These are phyloP conservation scores for Ganoderma leucocontextum DNA, from an alignment of 1,284 basidiomycete genomes.

Conservation along the genomic window DNA sequence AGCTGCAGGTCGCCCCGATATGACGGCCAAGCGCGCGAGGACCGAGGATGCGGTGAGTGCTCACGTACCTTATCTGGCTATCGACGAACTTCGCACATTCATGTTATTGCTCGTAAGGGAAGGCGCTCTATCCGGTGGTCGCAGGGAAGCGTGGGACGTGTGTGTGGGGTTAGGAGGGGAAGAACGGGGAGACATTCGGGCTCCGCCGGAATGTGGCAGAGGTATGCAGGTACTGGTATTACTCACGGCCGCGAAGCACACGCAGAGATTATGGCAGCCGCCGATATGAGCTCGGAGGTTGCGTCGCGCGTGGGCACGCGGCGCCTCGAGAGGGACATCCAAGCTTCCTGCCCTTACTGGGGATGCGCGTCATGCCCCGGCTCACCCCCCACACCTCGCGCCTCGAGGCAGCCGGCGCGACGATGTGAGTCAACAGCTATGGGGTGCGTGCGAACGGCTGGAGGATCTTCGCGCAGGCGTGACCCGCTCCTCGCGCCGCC, in stretches of 20 bases:
- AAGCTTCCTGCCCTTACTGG: neutral
- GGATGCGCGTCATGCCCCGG: neutral
- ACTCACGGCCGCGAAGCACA: neutral
- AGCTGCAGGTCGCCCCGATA: constrained; percentile 19
- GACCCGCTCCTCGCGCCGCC: constrained; percentile 11
- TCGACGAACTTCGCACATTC: constrained; percentile 13
- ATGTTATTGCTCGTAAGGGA: neutral
- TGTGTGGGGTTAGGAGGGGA: constrained; percentile 24
- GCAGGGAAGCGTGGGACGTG: constrained; percentile 5
- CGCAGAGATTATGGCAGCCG: constrained; percentile 25
- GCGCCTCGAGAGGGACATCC: neutral
- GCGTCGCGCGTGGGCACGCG: constrained; percentile 21
- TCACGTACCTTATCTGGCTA: constrained; percentile 18
- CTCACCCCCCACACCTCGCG: constrained; percentile 6
- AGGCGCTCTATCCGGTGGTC: neutral
- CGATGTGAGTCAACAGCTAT: constrained; percentile 14
- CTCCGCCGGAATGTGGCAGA: constrained; percentile 17
- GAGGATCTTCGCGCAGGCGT: constrained; percentile 20
- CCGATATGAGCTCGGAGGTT: constrained; percentile 30
- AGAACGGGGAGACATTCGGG: constrained; percentile 11
- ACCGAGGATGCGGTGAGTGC: constrained; percentile 16
- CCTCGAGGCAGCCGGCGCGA: constrained; percentile 13
- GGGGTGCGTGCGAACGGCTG: constrained; percentile 2
- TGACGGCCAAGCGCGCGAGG: constrained; percentile 12
- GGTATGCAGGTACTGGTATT: neutral